phyloP scores from a whole-genome alignment of 1,284 basidiomycete species.

The Wolfiporia cocos region DNA sequence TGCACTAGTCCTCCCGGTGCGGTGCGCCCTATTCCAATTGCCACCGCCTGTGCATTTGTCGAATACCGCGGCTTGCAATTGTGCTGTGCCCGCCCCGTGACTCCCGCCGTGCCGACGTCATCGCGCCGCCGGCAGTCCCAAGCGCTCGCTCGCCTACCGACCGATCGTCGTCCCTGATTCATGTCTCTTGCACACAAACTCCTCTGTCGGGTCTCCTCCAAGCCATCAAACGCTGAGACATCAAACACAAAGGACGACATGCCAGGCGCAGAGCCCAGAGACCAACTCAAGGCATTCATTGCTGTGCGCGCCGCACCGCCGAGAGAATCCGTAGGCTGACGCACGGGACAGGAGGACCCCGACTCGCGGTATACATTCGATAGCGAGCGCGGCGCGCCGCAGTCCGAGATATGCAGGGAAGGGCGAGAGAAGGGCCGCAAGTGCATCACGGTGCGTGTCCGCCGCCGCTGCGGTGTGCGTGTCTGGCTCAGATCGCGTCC shows the following conservation, averaged over 20 bases:
- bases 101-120: background rate
- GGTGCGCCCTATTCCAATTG: too few relatives aligned
- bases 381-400: constrained; percentile 48
- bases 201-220: constrained; percentile 18
- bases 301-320: constrained; percentile 18
- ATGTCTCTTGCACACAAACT: constrained; percentile 18
- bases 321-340: too few relatives aligned
- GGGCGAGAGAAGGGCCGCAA: constrained; percentile 38
- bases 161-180: background rate
- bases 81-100: too few relatives aligned
- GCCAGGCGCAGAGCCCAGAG: constrained; percentile 15
- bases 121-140: too few relatives aligned
- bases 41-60: too few relatives aligned
- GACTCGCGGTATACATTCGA: constrained; percentile 53
- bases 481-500: constrained; percentile 54
- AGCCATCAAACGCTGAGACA: too few relatives aligned
- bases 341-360: constrained; percentile 37
- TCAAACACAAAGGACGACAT: too few relatives aligned
- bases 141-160: too few relatives aligned
- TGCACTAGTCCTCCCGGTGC: too few relatives aligned
- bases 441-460: constrained; percentile 54
- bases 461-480: constrained; percentile 25
- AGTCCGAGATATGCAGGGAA: constrained; percentile 62
- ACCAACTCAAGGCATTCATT: constrained; percentile 25
- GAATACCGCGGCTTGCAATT: too few relatives aligned